phyloP scores from a whole-genome alignment of 805 yeast species.

The Suhomyces pyralidae region DNA sequence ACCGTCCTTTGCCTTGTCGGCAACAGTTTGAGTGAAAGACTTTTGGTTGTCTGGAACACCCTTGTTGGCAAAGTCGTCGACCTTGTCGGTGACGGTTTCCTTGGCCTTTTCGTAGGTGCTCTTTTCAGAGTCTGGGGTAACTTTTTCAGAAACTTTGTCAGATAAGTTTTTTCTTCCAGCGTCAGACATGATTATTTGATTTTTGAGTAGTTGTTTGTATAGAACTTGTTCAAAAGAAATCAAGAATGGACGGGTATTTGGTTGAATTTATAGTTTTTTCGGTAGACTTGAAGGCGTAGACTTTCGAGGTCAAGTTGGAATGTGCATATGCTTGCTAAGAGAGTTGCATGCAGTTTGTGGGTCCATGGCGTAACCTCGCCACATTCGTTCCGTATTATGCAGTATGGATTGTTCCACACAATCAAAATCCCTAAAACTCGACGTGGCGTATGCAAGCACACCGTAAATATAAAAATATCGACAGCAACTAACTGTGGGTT shows the following conservation, averaged over 20 bases:
- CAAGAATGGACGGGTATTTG: neutral
- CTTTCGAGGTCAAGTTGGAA: neutral
- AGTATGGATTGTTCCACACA: neutral
- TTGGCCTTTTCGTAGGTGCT: slow-evolving; percentile 32
- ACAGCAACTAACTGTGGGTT: neutral
- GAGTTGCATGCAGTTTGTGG: neutral
- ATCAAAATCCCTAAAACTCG: neutral
- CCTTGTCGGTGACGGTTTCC: slow-evolving; percentile 34
- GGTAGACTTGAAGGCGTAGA: neutral
- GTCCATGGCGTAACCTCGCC: neutral
- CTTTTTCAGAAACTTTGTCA: slow-evolving; percentile 36
- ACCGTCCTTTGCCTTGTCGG: slow-evolving; percentile 59
- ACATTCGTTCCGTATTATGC: neutral
- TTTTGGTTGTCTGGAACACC: slow-evolving; percentile 65
- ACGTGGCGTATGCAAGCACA: neutral
- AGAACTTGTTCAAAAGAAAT: neutral
- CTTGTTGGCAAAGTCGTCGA: slow-evolving; percentile 39
- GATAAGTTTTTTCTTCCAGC: slow-evolving; percentile 41
- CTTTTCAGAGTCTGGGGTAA: slow-evolving; percentile 43
- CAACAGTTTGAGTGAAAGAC: slow-evolving; percentile 64
- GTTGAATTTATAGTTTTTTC: slow-evolving; percentile 2
- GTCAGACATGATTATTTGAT: slow-evolving; percentile 32
- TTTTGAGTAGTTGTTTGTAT: neutral
- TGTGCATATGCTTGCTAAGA: neutral
- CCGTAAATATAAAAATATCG: neutral